phyloP scores from a whole-genome alignment of 2,329 filamentous ascomycete genomes.

The Apiospora arundinis region DNA sequence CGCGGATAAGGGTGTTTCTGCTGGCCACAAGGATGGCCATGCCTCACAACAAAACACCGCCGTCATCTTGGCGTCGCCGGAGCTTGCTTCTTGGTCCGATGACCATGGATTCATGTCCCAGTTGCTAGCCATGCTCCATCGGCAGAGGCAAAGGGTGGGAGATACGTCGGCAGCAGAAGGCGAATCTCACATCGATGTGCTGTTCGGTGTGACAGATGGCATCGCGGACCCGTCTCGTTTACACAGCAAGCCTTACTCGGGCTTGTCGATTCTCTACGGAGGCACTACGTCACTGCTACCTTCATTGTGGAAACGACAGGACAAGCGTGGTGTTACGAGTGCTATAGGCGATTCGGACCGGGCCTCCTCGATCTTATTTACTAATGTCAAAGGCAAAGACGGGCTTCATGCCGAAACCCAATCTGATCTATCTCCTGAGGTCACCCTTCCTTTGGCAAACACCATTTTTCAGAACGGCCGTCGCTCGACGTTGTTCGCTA shows the following conservation, averaged over 20 bases:
- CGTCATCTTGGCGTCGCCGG: slow-evolving; percentile 57
- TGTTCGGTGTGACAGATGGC: slow-evolving; percentile 63
- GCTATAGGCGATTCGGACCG: slow-evolving; percentile 39
- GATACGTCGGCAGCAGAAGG: too few species aligned
- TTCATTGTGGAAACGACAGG: slow-evolving; percentile 47
- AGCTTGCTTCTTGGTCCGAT: slow-evolving; percentile 55
- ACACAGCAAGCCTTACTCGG: slow-evolving; percentile 43
- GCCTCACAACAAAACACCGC: slow-evolving; percentile 32
- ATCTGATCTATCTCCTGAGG: slow-evolving; percentile 27
- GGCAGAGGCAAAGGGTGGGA: not conserved
- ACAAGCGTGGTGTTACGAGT: slow-evolving; percentile 25
- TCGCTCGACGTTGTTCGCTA: slow-evolving; percentile 62
- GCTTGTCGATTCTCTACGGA: slow-evolving; percentile 61
- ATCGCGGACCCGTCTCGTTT: slow-evolving; percentile 47
- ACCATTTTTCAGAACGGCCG: slow-evolving; percentile 77
- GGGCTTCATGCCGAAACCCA: not conserved
- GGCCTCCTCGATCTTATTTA: slow-evolving; percentile 50
- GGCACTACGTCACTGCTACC: slow-evolving; percentile 49
- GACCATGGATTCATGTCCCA: slow-evolving; percentile 49
- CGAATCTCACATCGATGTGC: slow-evolving; percentile 46
- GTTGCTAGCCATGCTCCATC: slow-evolving; percentile 37
- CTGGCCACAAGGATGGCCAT: too few species aligned
- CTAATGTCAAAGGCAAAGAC: not conserved
- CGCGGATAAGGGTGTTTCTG: not conserved
- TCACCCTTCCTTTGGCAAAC: slow-evolving; percentile 73